phyloP scores from a whole-genome alignment of 208 protist species.

The Trypanosoma theileri region DNA sequence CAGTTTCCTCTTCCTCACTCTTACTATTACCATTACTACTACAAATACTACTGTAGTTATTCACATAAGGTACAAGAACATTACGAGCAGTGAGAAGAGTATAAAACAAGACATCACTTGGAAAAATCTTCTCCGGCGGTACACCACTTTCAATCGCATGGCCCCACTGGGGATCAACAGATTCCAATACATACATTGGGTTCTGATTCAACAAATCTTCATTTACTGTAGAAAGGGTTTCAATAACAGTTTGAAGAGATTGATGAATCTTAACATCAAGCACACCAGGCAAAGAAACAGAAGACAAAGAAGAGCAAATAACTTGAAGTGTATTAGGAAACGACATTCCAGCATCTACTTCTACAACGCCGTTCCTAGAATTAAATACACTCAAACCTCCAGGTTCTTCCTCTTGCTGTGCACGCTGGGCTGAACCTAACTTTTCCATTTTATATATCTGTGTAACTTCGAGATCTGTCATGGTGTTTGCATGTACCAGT shows the following conservation, averaged over 20 bases:
- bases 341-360: no score
- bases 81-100: not conserved
- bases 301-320: no score
- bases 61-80: not conserved
- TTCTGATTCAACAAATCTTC: not conserved
- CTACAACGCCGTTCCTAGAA: no score
- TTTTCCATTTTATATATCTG: not conserved
- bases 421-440: not conserved
- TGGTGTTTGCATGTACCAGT: not conserved
- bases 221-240: not conserved
- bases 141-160: not conserved
- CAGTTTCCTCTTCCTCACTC: no score
- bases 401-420: not conserved
- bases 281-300: not conserved
- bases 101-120: slow-evolving; percentile 1
- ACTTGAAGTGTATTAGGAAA: not conserved
- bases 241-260: not conserved
- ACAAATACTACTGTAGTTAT: not conserved
- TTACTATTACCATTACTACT: no score
- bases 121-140: not conserved
- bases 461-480: not conserved
- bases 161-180: not conserved
- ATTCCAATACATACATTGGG: not conserved
- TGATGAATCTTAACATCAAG: not conserved
- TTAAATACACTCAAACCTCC: no score